Evolutionary conservation across 768 basidiomycete species (phyloP).

Genomic region (Porphyrellus cyaneotinctus): DNA sequence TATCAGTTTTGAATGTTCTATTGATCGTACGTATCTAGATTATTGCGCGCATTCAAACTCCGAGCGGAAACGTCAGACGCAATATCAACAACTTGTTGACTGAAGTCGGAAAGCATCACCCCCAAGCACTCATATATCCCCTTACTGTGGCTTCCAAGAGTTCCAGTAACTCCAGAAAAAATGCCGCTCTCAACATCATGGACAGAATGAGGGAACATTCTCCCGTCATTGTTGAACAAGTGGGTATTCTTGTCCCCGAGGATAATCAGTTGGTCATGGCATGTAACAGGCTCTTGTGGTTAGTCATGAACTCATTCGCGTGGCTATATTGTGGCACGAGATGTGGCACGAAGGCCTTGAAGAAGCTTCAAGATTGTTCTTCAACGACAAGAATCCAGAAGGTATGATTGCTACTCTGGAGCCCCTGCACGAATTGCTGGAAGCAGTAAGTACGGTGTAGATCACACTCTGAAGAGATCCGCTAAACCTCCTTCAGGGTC

Average conservation of each 20-base stretch:
- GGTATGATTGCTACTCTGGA: slow-evolving; percentile 94
- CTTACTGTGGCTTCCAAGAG: slow-evolving; percentile 97
- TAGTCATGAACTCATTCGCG: slow-evolving; percentile 91
- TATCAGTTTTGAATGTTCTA: neutral
- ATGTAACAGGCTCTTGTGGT: slow-evolving; percentile 69
- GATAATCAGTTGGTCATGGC: neutral
- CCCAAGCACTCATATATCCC: slow-evolving; percentile 94
- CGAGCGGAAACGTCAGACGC: slow-evolving; percentile 77
- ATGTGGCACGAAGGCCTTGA: slow-evolving; percentile 98
- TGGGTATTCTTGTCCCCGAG: slow-evolving; percentile 24
- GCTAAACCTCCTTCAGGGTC: slow-evolving; percentile 53
- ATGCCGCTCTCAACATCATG: slow-evolving; percentile 85
- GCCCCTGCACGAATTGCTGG: slow-evolving; percentile 89
- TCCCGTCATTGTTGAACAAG: slow-evolving; percentile 81
- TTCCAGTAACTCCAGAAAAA: slow-evolving; percentile 74
- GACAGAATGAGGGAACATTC: slow-evolving; percentile 92
- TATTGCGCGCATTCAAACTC: slow-evolving; percentile 97
- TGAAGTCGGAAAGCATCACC: slow-evolving; percentile 94
- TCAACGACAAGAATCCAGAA: slow-evolving; percentile 94
- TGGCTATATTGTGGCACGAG: slow-evolving; percentile 98
- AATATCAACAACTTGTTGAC: slow-evolving; percentile 86
- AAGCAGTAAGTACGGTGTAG: slow-evolving; percentile 52
- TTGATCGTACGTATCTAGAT: slow-evolving; percentile 50
- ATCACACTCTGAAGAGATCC: neutral
- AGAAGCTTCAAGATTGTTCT: slow-evolving; percentile 94